Evolutionary conservation across 2,329 filamentous ascomycete species (phyloP), one percentile per base, ranked within the genome.

Genomic region (Iodosphaeria phyllophila): DNA sequence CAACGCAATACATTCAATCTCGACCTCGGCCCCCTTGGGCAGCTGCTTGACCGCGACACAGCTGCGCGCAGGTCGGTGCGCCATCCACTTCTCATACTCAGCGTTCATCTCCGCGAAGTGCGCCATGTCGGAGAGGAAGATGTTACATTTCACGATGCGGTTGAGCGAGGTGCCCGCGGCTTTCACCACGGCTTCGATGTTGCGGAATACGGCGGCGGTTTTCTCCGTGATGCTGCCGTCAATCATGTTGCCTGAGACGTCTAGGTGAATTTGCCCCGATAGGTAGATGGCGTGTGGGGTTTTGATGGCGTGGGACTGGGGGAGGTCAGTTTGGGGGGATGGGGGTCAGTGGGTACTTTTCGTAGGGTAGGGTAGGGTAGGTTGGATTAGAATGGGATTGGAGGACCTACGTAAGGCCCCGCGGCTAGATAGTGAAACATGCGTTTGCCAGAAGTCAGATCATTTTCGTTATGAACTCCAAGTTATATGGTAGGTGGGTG

Each of bases 91-190:
- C 50, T 73, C 74, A 50, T 89, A 92, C 43, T 79, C 75, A 36
- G 62, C 62, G 54, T 92, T 92, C 77, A 92, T 82, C 47, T 71
- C 70, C 24, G 65, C 72, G 46, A 95, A 95, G 54, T 89, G 64
- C 34, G 63, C 67, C 86, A 95, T 95, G 52, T 91, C 77, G 25
- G 76, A 74, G 32, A 95, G 57, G 64, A 93, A 95, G 45, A 92
- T 75, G 47, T 73, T 80, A 40, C 83, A 77, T 65, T 93, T 92
- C 55, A 93, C 78, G 23, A 92, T 74, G 51, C 73, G 78, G 34
- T 67, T 53, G 30, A 95, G 64, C 26, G 64, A 68, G 13, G 77
- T 84, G 27, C 79, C 82, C 13, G 83, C 82, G 39, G 74, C 80
- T 31, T 71, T 65, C 25, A 95, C 69, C 29, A 95, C 80, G 21